Conservation (phyloP, 192 early-diverging fungal species). For the Podila horticola region DNA sequence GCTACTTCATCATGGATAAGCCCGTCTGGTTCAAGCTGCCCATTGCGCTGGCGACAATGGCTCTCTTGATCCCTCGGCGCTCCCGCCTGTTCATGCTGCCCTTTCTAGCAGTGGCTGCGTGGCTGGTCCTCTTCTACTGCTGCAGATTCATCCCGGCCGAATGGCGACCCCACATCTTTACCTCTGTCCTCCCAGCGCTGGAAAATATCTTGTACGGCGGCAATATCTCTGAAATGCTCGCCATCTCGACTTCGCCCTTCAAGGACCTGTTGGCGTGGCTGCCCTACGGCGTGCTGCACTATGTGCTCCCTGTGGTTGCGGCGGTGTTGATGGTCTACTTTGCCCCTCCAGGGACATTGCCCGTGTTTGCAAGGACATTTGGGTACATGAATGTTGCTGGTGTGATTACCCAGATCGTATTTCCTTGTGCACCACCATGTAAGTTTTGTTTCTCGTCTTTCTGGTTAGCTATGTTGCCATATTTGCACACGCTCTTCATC, state of each 20-base stretch:
- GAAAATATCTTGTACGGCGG: slow-evolving; percentile 75
- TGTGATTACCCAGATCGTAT: slow-evolving; percentile 73
- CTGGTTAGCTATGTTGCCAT: not conserved
- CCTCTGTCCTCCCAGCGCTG: slow-evolving; percentile 68
- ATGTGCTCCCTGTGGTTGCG: slow-evolving; percentile 66
- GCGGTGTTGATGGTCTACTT: slow-evolving; percentile 58
- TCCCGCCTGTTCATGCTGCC: slow-evolving; percentile 59
- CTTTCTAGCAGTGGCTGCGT: slow-evolving; percentile 59
- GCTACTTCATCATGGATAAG: slow-evolving; percentile 52
- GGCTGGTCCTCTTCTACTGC: slow-evolving; percentile 66
- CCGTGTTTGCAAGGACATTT: slow-evolving; percentile 67
- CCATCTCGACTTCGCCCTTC: slow-evolving; percentile 57
- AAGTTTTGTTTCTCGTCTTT: slow-evolving; percentile 28
- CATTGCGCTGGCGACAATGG: slow-evolving; percentile 17
- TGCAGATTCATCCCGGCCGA: slow-evolving; percentile 61
- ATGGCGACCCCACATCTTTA: slow-evolving; percentile 70
- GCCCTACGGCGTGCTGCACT: slow-evolving; percentile 77
- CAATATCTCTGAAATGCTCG: slow-evolving; percentile 67
- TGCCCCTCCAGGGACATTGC: slow-evolving; percentile 60
- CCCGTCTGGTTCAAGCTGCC: slow-evolving; percentile 48
- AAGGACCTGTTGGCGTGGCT: slow-evolving; percentile 74
- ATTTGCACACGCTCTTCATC: not conserved
- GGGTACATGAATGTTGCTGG: slow-evolving; percentile 73
- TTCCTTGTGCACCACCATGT: slow-evolving; percentile 78
- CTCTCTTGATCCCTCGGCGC: slow-evolving; percentile 47